These are phyloP conservation scores for Phialocephala sp. DNA, from an alignment of 2,329 filamentous ascomycete species.

Conservation along the genomic window DNA sequence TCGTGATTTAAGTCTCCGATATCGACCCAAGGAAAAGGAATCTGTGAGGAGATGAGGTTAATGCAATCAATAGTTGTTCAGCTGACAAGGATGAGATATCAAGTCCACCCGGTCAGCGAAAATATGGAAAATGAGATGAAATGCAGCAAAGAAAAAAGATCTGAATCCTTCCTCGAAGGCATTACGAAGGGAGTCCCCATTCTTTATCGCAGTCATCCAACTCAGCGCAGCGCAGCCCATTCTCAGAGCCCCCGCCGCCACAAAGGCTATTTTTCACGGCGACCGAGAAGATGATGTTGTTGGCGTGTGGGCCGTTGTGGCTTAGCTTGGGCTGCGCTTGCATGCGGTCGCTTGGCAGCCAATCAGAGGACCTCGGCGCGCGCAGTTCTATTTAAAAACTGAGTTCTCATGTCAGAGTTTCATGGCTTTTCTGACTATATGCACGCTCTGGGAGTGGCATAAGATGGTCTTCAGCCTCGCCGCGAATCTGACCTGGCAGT, in stretches of 20 bases:
- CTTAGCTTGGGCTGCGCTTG: background rate
- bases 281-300: conserved; percentile 5
- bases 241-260: background rate
- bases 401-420: background rate
- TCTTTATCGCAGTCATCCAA: background rate
- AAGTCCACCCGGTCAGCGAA: background rate
- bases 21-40: background rate
- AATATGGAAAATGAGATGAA: background rate
- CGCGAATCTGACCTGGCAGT: background rate
- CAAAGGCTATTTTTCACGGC: conserved; percentile 12
- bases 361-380: background rate
- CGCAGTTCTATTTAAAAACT: background rate
- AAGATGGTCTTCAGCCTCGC: background rate
- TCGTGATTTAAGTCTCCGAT: background rate
- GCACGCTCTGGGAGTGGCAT: background rate
- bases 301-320: background rate
- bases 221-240: background rate
- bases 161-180: conserved; percentile 2
- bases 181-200: background rate
- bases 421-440: background rate
- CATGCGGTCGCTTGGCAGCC: background rate
- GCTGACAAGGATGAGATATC: background rate
- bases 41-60: background rate
- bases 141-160: background rate
- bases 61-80: background rate